A percentile compares a stretch with the other conserved stretches of the same genome.
These are phyloP conservation scores for Pulveroboletus sp. DNA, from an alignment of 768 basidiomycete species.

Conservation along the genomic window DNA sequence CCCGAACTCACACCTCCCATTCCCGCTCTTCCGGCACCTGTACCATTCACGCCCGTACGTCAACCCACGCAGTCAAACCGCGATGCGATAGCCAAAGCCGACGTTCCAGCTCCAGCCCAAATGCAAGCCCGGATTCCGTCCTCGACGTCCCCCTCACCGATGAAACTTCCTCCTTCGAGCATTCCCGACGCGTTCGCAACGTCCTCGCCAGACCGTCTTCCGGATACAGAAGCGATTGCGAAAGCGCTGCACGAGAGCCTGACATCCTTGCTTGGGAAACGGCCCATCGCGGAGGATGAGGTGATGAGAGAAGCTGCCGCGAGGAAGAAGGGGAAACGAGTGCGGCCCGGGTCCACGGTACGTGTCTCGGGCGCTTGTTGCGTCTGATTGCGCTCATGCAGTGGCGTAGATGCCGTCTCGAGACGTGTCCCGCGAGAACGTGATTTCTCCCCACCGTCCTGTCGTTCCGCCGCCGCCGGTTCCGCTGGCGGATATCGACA, in stretches of 20 bases:
- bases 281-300: slow-evolving; percentile 42
- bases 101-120: slow-evolving; percentile 19
- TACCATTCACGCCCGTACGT: neutral
- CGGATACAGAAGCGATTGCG: slow-evolving; percentile 45
- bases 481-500: slow-evolving; percentile 25
- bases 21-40: neutral
- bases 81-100: slow-evolving; percentile 20
- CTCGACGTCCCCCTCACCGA: slow-evolving; percentile 50
- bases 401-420: slow-evolving; percentile 29
- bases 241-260: slow-evolving; percentile 66
- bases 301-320: slow-evolving; percentile 13
- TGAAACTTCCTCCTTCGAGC: slow-evolving; percentile 40
- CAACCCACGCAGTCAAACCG: slow-evolving; percentile 4
- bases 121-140: slow-evolving; percentile 48
- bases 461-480: slow-evolving; percentile 1
- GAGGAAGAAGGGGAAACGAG: slow-evolving; percentile 33
- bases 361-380: neutral
- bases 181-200: slow-evolving; percentile 9
- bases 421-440: slow-evolving; percentile 34
- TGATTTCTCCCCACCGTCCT: slow-evolving; percentile 11
- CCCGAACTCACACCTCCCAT: neutral
- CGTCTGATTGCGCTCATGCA: neutral
- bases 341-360: slow-evolving; percentile 40
- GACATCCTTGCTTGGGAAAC: slow-evolving; percentile 65
- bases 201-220: slow-evolving; percentile 32